Evolutionary conservation across 805 yeast species (phyloP), one percentile per base, ranked within the genome.

Genomic region (Tetrapisispora taiwanensis): DNA sequence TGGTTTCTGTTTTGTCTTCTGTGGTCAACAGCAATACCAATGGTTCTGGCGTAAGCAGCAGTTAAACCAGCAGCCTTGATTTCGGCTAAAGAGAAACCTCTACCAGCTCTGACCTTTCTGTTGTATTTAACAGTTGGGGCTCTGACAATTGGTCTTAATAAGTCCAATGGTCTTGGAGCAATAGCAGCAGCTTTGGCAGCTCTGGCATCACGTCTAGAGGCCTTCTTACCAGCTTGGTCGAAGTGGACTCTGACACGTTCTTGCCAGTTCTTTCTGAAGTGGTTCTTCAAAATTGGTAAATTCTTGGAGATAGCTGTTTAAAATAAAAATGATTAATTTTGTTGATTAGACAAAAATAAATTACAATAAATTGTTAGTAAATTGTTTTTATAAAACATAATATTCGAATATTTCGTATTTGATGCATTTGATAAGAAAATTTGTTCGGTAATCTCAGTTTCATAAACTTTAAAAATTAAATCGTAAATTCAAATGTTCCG

Each of bases 251-350:
- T 86, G 81, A 92, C 99, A 71, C 97, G 86, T 76, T 87, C 95
- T 79, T 92, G 97, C 98, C 98, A 92, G 95, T 90, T 90, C 86
- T 90, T 90, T 81, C 97, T 84, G 95, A 90, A 90, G 81, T 92
- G 98, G 84, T 90, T 90, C 84, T 86, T 87, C 81, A 86, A 84
- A 78, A 90, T 78, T 80, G 97, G 95, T 79, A 88, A 81, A 79
- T 90, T 90, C 89, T 92, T 90, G 66, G 92, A 75, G 81, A 92
- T 88, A 75, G 97, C 98, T 89, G 26, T 9, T 7, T 18, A 9
- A 33, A 18, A 15, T n/a, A 5, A 33, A n/a, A 18, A 18, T 28
- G 14, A 28, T 28, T 22, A 6, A 22, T 6, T 22, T 22, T 22
- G 26, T 22, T 22, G 8, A 6, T 6, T 6, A 22, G 8, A 22